Percentiles rank a stretch among this genome's conserved stretches.
phyloP scores from a whole-genome alignment of 2,329 filamentous ascomycete genomes.

The Penicillium sp. region DNA sequence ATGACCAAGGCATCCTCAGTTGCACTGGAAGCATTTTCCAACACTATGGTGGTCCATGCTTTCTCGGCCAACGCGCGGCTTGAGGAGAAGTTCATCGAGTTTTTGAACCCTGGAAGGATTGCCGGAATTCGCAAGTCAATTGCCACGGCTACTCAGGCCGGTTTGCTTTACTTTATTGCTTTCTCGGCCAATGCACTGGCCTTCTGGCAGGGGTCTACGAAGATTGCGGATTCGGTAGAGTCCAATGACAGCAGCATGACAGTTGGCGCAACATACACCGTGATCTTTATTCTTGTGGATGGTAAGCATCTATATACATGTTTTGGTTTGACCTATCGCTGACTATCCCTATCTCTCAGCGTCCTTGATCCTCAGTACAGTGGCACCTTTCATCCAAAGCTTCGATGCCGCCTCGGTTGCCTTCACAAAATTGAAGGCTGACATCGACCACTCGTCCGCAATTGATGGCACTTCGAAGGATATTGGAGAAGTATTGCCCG shows the following conservation, averaged over 20 bases:
- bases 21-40: slow-evolving; percentile 52
- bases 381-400: slow-evolving; percentile 34
- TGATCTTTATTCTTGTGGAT: slow-evolving; percentile 31
- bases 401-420: slow-evolving; percentile 44
- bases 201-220: slow-evolving; percentile 57
- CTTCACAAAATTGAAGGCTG: slow-evolving; percentile 50
- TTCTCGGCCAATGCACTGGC: slow-evolving; percentile 58
- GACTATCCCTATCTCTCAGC: slow-evolving; percentile 12
- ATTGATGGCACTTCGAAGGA: slow-evolving; percentile 34
- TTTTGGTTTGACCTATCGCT: neutral
- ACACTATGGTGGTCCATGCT: slow-evolving; percentile 54
- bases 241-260: slow-evolving; percentile 12
- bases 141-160: slow-evolving; percentile 49
- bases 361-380: slow-evolving; percentile 29
- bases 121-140: slow-evolving; percentile 52
- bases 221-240: slow-evolving; percentile 36
- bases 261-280: slow-evolving; percentile 28
- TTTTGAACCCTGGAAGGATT: slow-evolving; percentile 42
- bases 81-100: slow-evolving; percentile 49
- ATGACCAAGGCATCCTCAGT: slow-evolving; percentile 52
- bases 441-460: slow-evolving; percentile 45
- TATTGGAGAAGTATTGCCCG: slow-evolving; percentile 11
- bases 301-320: slow-evolving; percentile 13
- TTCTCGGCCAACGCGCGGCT: slow-evolving; percentile 52
- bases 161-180: slow-evolving; percentile 58